Evolutionary conservation across 495 filamentous ascomycete genomes (phyloP).

Genomic region (Apodospora peruviana): DNA sequence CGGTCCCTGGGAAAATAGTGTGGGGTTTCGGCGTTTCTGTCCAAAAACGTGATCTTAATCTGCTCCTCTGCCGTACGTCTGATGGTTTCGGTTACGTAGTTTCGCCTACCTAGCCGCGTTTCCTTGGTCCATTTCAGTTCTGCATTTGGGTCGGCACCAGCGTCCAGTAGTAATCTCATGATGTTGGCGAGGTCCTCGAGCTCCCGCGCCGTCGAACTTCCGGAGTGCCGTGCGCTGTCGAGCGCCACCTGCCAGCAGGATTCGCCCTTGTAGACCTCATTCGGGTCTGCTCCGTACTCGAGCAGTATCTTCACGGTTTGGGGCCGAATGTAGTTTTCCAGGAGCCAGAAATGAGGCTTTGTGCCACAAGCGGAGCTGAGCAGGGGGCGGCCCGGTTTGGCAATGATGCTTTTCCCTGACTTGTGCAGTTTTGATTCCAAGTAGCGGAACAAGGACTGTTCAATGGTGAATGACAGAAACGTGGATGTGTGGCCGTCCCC

Average conservation of each 20-base stretch:
- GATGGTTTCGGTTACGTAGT: neutral
- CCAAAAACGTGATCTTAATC: neutral
- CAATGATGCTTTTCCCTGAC: neutral
- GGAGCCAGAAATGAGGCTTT: neutral
- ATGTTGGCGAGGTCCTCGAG: neutral
- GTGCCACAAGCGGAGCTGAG: neutral
- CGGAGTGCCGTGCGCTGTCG: neutral
- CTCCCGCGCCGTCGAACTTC: neutral
- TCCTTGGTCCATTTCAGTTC: neutral
- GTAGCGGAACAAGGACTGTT: neutral
- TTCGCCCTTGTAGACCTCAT: neutral
- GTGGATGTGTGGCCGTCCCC: neutral
- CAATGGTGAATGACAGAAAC: neutral
- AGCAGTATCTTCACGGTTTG: neutral
- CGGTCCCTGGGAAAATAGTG: neutral
- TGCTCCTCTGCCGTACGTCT: neutral
- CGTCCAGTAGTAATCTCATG: neutral
- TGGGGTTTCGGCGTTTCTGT: neutral
- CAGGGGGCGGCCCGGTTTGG: neutral
- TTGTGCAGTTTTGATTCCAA: neutral
- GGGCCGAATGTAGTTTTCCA: neutral
- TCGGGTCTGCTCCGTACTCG: neutral
- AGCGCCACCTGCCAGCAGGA: neutral
- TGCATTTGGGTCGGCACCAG: neutral
- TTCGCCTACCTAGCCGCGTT: neutral